Percentiles rank a stretch among this genome's conserved stretches.
Conservation (phyloP, 805 yeast species). For the Yamadazyma sp. region DNA sequence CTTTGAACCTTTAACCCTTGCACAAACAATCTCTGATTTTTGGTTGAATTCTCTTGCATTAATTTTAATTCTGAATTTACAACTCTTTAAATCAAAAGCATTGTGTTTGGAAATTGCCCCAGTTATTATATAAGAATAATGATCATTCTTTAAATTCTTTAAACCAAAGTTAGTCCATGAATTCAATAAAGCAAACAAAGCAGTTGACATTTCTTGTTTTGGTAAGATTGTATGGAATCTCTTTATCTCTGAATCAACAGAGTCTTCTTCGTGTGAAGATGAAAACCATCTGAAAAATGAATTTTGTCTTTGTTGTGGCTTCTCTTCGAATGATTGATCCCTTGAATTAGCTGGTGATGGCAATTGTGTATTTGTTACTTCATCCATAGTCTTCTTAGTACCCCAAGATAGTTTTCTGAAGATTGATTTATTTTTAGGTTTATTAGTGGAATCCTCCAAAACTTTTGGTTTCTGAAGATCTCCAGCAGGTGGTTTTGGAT, state of each 20-base stretch:
- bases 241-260: conserved; percentile 26
- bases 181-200: conserved; percentile 56
- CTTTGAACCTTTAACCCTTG: conserved; percentile 62
- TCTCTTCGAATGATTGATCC: conserved; percentile 24
- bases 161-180: conserved; percentile 75
- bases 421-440: conserved; percentile 33
- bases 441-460: conserved; percentile 33
- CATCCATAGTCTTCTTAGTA: conserved; percentile 36
- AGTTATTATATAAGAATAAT: conserved; percentile 43
- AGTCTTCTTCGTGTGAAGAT: conserved; percentile 21
- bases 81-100: conserved; percentile 58
- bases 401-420: conserved; percentile 55
- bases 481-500: conserved; percentile 19
- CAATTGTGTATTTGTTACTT: conserved; percentile 19
- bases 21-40: conserved; percentile 56
- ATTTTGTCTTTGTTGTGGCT: conserved; percentile 18
- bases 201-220: conserved; percentile 58
- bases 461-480: conserved; percentile 23
- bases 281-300: conserved; percentile 45
- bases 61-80: conserved; percentile 58
- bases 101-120: conserved; percentile 64
- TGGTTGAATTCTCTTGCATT: conserved; percentile 35
- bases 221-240: conserved; percentile 40
- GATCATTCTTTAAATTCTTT: conserved; percentile 48
- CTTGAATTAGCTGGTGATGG: conserved; percentile 36